Conservation (phyloP, 345 rosid species). For the Schrenkiella parvula region DNA sequence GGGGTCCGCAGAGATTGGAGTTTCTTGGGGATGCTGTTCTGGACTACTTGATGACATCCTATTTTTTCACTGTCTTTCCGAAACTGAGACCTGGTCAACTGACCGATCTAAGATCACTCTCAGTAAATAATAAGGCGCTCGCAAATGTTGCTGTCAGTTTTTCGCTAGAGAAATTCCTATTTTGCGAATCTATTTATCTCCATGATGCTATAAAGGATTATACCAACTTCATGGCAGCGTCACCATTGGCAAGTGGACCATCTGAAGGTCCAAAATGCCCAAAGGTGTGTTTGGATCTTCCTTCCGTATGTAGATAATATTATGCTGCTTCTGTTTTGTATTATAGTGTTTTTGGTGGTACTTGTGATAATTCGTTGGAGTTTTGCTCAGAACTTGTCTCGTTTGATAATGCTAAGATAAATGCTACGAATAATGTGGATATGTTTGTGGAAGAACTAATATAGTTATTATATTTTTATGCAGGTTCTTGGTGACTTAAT, state of each 20-base stretch:
- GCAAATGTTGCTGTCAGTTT: constrained; percentile 65
- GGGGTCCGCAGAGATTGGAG: constrained; percentile 72
- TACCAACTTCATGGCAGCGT: constrained; percentile 39
- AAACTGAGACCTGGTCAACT: constrained; percentile 86
- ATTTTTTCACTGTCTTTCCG: constrained; percentile 73
- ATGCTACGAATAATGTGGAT: neutral
- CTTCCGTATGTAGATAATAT: neutral
- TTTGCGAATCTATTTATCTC: constrained; percentile 57
- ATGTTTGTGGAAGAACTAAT: constrained; percentile 11
- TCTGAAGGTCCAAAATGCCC: constrained; percentile 76
- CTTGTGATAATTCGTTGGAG: constrained; percentile 6
- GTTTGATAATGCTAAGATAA: neutral
- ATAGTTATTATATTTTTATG: constrained; percentile 12
- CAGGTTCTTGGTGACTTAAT: constrained; percentile 93
- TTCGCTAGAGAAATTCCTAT: constrained; percentile 55
- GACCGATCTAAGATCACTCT: constrained; percentile 81
- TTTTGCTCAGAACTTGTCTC: neutral
- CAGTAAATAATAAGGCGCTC: constrained; percentile 73
- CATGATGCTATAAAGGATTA: constrained; percentile 52
- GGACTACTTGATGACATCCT: constrained; percentile 89
- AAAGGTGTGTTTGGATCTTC: constrained; percentile 47
- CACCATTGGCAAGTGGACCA: constrained; percentile 35
- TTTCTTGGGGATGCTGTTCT: constrained; percentile 96
- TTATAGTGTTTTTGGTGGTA: constrained; percentile 9
- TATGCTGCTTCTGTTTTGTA: neutral